These are phyloP conservation scores for Chalciporus piperatus DNA, from an alignment of 768 basidiomycete species.

Conservation along the genomic window DNA sequence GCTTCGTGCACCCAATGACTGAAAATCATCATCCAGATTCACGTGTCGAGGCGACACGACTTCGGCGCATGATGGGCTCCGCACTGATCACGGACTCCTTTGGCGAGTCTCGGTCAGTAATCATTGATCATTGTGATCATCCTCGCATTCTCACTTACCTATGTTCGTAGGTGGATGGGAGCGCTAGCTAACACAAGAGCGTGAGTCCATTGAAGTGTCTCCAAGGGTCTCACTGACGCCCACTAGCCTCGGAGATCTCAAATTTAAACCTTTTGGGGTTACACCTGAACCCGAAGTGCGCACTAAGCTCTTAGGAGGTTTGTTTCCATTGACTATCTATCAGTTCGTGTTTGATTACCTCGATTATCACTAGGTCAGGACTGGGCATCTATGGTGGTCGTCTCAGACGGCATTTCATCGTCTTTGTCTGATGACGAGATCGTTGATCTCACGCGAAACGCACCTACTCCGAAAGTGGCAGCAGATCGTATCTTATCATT, in stretches of 20 bases:
- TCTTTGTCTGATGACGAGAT: conserved; percentile 93
- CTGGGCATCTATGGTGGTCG: conserved; percentile 82
- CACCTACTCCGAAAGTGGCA: conserved; percentile 71
- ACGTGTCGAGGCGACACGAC: conserved; percentile 75
- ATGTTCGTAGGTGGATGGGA: conserved; percentile 82
- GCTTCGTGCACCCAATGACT: conserved; percentile 80
- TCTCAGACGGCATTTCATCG: conserved; percentile 94
- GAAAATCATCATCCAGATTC: conserved; percentile 96
- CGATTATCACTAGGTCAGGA: conserved; percentile 54
- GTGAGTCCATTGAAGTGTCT: conserved; percentile 38
- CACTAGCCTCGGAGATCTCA: conserved; percentile 79
- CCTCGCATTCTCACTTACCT: conserved; percentile 1
- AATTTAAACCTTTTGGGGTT: conserved; percentile 86
- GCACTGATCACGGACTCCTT: conserved; percentile 91
- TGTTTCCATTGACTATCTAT: conserved; percentile 4
- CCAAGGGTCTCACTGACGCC: conserved; percentile 2
- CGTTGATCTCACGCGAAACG: conserved; percentile 78
- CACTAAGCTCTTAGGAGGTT: conserved; percentile 73
- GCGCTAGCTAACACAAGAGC: conserved; percentile 89
- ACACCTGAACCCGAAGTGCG: conserved; percentile 91
- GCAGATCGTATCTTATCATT: conserved; percentile 81
- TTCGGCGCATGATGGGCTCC: conserved; percentile 88
- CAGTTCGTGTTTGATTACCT: background rate
- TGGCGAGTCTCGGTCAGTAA: conserved; percentile 77
- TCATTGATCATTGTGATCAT: background rate